Evolutionary conservation across 139 green algal genomes (phyloP), one percentile per base, ranked within the genome.

Genomic region (Spirogloea muscicola): DNA sequence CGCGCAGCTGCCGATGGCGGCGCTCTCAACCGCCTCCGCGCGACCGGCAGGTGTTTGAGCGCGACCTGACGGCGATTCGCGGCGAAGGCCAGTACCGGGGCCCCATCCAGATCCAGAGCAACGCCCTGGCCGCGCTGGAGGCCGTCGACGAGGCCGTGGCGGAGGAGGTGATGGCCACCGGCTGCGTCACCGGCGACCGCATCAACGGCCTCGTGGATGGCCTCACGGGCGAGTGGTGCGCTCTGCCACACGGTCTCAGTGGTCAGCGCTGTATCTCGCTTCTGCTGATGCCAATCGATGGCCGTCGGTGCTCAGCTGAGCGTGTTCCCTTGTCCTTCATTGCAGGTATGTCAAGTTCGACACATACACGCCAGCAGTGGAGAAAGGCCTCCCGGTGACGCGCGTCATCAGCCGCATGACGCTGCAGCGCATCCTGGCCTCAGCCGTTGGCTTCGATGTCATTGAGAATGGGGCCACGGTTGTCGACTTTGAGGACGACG

Each of bases 271-370:
- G n/a, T n/a, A n/a, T n/a, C n/a, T n/a, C n/a, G n/a, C n/a, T n/a
- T n/a, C n/a, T n/a, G n/a, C n/a, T n/a, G n/a, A n/a, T n/a, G n/a
- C n/a, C n/a, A n/a, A n/a, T n/a, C n/a, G n/a, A n/a, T n/a, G n/a
- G n/a, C n/a, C n/a, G n/a, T n/a, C n/a, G n/a, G n/a, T n/a, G n/a
- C n/a, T n/a, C n/a, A n/a, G n/a, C n/a, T n/a, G n/a, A n/a, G n/a
- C n/a, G n/a, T n/a, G n/a, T n/a, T n/a, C n/a, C n/a, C n/a, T n/a
- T n/a, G n/a, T n/a, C n/a, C n/a, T n/a, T n/a, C n/a, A n/a, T n/a
- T n/a, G 3, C 83, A 95, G 91, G 91, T 97, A 97, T 68, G 72
- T 93, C 78, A 97, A 98, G 86, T 97, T 97, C 74, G 93, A 97
- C 85, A 97, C 93, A 1, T 97, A 90, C 85, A 90, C 94, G 65